A percentile compares a stretch with the other conserved stretches of the same genome.
Conservation (phyloP, 805 yeast species). For the Kazachstania kunashirensis region DNA sequence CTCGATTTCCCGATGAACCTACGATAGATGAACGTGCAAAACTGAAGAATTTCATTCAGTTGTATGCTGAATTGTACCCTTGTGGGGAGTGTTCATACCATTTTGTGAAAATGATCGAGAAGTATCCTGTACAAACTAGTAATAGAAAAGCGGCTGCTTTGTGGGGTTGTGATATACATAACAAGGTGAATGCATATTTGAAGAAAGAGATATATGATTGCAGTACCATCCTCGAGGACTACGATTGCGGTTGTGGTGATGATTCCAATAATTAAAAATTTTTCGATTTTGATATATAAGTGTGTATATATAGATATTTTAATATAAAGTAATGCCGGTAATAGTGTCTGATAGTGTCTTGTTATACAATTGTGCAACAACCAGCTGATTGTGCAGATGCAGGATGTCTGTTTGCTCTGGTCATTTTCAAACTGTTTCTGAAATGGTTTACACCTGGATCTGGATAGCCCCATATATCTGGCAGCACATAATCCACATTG, state of each 20-base stretch:
- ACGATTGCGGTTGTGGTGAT: conserved; percentile 95
- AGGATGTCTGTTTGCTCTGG: neutral
- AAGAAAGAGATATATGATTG: conserved; percentile 75
- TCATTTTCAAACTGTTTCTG: conserved; percentile 15
- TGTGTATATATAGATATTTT: neutral
- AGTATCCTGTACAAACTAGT: conserved; percentile 77
- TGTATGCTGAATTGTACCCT: conserved; percentile 89
- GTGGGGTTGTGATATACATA: conserved; percentile 95
- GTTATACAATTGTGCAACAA: neutral
- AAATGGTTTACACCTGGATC: conserved; percentile 33
- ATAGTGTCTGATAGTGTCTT: neutral
- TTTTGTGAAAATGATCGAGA: conserved; percentile 56
- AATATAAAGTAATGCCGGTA: neutral
- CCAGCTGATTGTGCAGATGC: neutral
- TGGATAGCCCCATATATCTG: conserved; percentile 35
- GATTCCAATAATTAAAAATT: conserved; percentile 25
- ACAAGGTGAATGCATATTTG: conserved; percentile 68
- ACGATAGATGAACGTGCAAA: conserved; percentile 51
- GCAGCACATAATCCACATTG: conserved; percentile 31
- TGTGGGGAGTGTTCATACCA: conserved; percentile 97
- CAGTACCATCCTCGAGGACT: conserved; percentile 72
- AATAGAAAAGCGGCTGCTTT: conserved; percentile 73
- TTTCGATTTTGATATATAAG: neutral
- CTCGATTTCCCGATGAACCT: conserved; percentile 86
- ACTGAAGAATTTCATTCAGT: conserved; percentile 49